phyloP scores from a whole-genome alignment of 2,329 filamentous ascomycete species.

The Metarhizium humberi region DNA sequence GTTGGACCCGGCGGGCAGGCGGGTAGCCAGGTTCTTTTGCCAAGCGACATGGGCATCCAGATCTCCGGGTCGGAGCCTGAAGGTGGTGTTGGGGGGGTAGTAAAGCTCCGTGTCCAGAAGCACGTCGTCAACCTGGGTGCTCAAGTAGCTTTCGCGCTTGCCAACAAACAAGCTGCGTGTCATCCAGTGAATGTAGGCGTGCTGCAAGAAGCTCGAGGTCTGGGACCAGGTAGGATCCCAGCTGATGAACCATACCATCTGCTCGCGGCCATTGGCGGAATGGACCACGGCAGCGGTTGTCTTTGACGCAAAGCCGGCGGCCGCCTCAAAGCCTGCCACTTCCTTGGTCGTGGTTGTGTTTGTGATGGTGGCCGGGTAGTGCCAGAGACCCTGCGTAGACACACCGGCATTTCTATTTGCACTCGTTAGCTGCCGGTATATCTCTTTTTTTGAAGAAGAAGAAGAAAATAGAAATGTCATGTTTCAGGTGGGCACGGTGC shows the following conservation, averaged over 20 bases:
- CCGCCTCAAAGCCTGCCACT: slow-evolving; percentile 42
- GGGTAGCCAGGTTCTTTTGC: slow-evolving; percentile 30
- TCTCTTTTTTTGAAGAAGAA: too few relatives aligned
- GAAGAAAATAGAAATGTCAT: too few relatives aligned
- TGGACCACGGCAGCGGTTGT: slow-evolving; percentile 51
- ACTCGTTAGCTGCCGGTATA: neutral
- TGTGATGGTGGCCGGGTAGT: slow-evolving; percentile 47
- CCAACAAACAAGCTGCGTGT: slow-evolving; percentile 49
- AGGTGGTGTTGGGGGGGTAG: slow-evolving; percentile 34
- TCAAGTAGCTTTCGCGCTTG: slow-evolving; percentile 44
- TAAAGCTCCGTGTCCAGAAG: slow-evolving; percentile 44
- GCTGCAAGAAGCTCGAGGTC: slow-evolving; percentile 49
- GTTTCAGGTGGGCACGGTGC: too few relatives aligned
- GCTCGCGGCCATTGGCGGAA: slow-evolving; percentile 44
- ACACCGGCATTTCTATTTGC: slow-evolving; percentile 28
- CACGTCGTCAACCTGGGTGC: slow-evolving; percentile 54
- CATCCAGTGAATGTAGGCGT: slow-evolving; percentile 54
- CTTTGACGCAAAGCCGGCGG: slow-evolving; percentile 25
- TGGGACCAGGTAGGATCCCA: slow-evolving; percentile 35
- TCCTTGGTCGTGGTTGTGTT: slow-evolving; percentile 43
- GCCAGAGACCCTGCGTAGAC: slow-evolving; percentile 43
- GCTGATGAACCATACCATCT: slow-evolving; percentile 52
- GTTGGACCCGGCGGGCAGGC: slow-evolving; percentile 39
- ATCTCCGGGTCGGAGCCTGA: slow-evolving; percentile 38
- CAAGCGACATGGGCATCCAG: slow-evolving; percentile 35